Conservation (phyloP, 129 eudicot species). For the Solidago caesia region DNA sequence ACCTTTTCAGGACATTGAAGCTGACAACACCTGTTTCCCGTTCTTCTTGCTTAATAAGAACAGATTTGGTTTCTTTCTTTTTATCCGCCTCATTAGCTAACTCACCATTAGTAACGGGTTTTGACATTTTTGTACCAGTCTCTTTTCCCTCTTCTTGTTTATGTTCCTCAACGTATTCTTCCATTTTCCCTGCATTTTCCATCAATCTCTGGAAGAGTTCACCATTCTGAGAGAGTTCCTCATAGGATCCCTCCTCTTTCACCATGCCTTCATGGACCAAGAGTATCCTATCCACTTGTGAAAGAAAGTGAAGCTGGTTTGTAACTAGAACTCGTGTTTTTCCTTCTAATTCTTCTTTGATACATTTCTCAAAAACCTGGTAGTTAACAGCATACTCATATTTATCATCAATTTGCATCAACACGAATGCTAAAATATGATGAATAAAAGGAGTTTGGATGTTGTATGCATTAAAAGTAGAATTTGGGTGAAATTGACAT, state of each 20-base stretch:
- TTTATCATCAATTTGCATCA: background rate
- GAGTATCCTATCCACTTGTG: conserved; percentile 87
- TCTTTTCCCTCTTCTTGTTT: conserved; percentile 40
- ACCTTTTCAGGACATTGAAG: conserved; percentile 79
- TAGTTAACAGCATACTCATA: background rate
- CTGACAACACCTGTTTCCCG: conserved; percentile 90
- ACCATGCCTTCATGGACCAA: conserved; percentile 84
- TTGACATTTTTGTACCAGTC: conserved; percentile 34
- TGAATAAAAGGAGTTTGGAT: background rate
- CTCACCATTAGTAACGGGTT: conserved; percentile 48
- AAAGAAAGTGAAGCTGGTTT: conserved; percentile 93
- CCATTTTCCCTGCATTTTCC: conserved; percentile 99
- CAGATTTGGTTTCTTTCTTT: conserved; percentile 64
- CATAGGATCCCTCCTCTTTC: conserved; percentile 91
- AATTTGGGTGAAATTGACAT: no score
- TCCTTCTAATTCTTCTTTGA: conserved; percentile 73
- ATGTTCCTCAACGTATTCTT: conserved; percentile 65
- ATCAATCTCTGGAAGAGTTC: conserved; percentile 68
- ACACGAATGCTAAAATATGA: background rate
- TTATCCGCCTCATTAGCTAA: conserved; percentile 43
- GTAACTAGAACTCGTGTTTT: conserved; percentile 93
- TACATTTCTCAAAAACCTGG: conserved; percentile 88
- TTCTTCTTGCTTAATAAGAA: conserved; percentile 90
- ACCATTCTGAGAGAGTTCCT: conserved; percentile 76
- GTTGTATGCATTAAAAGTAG: no score